Percentiles rank a stretch among this genome's conserved stretches.
Conservation (phyloP, 208 protist species). For the Leishmania mexicana region DNA sequence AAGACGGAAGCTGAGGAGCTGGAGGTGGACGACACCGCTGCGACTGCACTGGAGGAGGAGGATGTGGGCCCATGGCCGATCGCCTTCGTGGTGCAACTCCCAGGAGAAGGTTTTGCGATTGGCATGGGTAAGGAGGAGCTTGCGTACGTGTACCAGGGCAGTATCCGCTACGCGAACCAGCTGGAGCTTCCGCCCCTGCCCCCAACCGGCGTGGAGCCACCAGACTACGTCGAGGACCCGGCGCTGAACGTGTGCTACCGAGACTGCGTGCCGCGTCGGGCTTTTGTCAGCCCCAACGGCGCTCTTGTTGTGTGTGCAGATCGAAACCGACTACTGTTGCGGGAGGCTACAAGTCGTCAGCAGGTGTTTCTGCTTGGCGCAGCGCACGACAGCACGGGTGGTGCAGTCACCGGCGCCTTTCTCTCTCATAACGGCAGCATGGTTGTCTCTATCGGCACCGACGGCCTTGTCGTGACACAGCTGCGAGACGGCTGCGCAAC, state of each 20-base stretch:
- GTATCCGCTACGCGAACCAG: constrained; percentile 63
- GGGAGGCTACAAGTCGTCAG: constrained; percentile 7
- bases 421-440: constrained; percentile 88
- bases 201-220: constrained; percentile 84
- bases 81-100: constrained; percentile 47
- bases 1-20: constrained; percentile 58
- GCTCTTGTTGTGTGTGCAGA: constrained; percentile 54
- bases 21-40: constrained; percentile 64
- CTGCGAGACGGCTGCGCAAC: constrained; percentile 35
- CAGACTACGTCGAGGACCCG: constrained; percentile 90
- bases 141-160: constrained; percentile 65
- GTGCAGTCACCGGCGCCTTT: constrained; percentile 54
- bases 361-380: constrained; percentile 37
- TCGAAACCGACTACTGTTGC: constrained; percentile 32
- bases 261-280: constrained; percentile 43
- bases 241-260: constrained; percentile 84
- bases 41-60: constrained; percentile 59
- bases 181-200: constrained; percentile 77
- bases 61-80: constrained; percentile 83
- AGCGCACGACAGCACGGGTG: constrained; percentile 86
- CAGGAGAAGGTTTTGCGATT: constrained; percentile 37
- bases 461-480: constrained; percentile 92
- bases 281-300: constrained; percentile 39
- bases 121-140: constrained; percentile 76
- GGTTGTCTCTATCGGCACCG: constrained; percentile 85